A percentile compares a stretch with the other conserved stretches of the same genome.
Conservation (phyloP, 31 red algal genomes). For the Bonnemaisonia californica region DNA sequence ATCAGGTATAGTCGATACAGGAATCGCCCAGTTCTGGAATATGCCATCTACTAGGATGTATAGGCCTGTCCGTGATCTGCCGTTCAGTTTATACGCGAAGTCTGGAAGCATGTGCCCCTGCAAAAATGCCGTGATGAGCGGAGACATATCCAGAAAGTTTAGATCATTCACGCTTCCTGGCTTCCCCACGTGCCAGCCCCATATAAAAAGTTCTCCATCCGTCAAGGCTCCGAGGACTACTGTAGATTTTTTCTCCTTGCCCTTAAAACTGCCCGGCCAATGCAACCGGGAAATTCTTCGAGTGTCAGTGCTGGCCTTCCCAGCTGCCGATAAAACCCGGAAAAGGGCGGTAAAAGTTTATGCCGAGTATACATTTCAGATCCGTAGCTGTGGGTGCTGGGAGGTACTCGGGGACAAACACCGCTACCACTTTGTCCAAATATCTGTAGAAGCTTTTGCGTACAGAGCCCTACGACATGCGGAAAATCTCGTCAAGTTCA, state of each 20-base stretch:
- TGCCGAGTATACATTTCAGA: neutral
- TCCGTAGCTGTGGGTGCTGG: neutral
- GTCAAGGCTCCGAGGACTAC: conserved; percentile 13
- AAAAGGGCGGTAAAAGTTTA: neutral
- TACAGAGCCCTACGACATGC: neutral
- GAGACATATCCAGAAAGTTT: conserved; percentile 10
- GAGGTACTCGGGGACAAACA: conserved; percentile 6
- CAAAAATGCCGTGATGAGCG: neutral
- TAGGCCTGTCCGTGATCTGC: neutral
- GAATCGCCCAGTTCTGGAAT: conserved; percentile 25
- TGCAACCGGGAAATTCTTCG: conserved; percentile 5
- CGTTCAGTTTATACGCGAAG: conserved; percentile 10
- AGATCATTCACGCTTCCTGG: conserved; percentile 41
- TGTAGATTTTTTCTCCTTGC: conserved; percentile 4
- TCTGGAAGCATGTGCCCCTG: neutral
- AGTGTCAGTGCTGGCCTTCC: conserved; percentile 24
- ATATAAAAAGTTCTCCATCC: conserved; percentile 46
- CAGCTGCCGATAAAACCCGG: conserved; percentile 20
- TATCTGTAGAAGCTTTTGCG: conserved; percentile 9
- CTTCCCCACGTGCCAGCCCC: conserved; percentile 10
- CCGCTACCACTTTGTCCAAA: neutral
- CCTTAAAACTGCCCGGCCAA: neutral
- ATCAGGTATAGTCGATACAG: conserved; percentile 19
- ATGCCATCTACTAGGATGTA: conserved; percentile 35
- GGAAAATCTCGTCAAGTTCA: neutral